Evolutionary conservation across 345 rosid species (phyloP).

Genomic region (Sonneratia alba): DNA sequence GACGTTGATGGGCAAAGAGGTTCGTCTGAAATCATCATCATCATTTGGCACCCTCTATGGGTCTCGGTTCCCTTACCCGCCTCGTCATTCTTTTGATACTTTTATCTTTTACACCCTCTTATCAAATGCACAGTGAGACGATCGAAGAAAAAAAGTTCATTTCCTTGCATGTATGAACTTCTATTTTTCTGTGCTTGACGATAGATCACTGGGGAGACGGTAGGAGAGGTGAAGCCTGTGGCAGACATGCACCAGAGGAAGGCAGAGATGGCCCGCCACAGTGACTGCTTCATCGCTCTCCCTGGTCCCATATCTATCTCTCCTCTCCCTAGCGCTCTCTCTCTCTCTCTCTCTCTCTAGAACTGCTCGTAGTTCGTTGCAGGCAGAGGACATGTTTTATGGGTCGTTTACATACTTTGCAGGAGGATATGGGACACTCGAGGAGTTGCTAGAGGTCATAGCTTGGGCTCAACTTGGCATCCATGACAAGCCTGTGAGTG

Average conservation of each 20-base stretch:
- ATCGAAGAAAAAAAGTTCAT: not conserved
- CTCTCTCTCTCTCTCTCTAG: not conserved
- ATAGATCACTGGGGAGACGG: conserved; percentile 66
- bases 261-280: conserved; percentile 43
- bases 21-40: conserved; percentile 30
- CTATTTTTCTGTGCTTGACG: not conserved
- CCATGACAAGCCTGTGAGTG: conserved; percentile 40
- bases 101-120: not conserved
- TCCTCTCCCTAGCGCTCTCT: not conserved
- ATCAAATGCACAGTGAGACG: not conserved
- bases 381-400: not conserved
- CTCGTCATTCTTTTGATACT: not conserved
- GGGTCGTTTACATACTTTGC: not conserved
- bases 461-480: conserved; percentile 45
- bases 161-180: not conserved
- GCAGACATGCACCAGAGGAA: conserved; percentile 44
- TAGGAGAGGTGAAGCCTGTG: conserved; percentile 37
- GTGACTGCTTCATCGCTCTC: conserved; percentile 41
- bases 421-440: conserved; percentile 47
- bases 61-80: not conserved
- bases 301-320: conserved; percentile 14
- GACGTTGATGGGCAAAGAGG: conserved; percentile 90
- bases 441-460: conserved; percentile 36
- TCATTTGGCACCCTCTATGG: not conserved
- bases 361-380: not conserved